Evolutionary conservation across 495 filamentous ascomycete species (phyloP).

Genomic region (Hypoxylon perforatum): DNA sequence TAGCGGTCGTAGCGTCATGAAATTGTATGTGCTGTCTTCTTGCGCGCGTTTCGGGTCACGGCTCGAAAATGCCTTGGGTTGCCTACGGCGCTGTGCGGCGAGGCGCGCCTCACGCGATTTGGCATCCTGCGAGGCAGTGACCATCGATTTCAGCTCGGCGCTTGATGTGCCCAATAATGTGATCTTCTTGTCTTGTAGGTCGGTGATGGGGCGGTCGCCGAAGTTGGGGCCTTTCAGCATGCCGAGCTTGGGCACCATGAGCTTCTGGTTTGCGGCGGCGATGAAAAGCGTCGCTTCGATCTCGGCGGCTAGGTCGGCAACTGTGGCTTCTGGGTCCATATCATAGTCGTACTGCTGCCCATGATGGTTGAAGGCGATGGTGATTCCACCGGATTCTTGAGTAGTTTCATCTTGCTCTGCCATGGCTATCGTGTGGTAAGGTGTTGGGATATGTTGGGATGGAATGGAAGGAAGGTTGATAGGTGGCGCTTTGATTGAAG

Average conservation of each 20-base stretch:
- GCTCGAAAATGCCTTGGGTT: conserved; percentile 37
- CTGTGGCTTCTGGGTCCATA: conserved; percentile 59
- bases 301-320: conserved; percentile 69
- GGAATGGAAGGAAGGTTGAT: neutral
- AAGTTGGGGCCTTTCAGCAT: conserved; percentile 68
- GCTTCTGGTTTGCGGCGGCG: conserved; percentile 76
- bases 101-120: conserved; percentile 53
- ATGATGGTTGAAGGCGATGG: conserved; percentile 68
- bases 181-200: conserved; percentile 67
- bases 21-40: conserved; percentile 77
- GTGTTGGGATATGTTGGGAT: too few relatives aligned
- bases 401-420: conserved; percentile 29
- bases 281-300: conserved; percentile 69
- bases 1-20: conserved; percentile 80
- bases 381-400: conserved; percentile 42
- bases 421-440: conserved; percentile 33
- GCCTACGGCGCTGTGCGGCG: conserved; percentile 49
- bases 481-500: neutral
- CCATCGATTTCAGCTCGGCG: conserved; percentile 62
- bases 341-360: conserved; percentile 57
- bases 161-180: conserved; percentile 70
- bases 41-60: conserved; percentile 45
- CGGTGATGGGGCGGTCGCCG: conserved; percentile 54
- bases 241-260: conserved; percentile 76
- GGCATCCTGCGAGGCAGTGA: conserved; percentile 51